Evolutionary conservation across 1,284 basidiomycete genomes (phyloP).

Genomic region (Hymenochaete sp.): DNA sequence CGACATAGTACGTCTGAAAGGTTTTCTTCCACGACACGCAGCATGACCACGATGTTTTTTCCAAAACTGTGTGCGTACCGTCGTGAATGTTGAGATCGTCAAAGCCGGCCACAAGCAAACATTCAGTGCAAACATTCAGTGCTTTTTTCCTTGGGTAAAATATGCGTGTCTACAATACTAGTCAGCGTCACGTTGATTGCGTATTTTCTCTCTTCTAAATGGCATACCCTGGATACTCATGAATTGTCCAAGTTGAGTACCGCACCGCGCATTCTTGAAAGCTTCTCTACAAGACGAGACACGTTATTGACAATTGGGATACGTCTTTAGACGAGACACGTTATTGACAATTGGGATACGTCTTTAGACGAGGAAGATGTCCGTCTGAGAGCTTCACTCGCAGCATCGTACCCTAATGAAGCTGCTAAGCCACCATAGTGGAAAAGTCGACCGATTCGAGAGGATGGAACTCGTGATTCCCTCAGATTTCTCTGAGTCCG

Average conservation of each 20-base stretch:
- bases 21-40: no score
- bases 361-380: constrained; percentile 24
- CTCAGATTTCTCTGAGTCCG: constrained; percentile 41
- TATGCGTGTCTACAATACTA: no score
- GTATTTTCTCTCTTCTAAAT: no score
- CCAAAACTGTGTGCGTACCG: no score
- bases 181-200: no score
- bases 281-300: constrained; percentile 81
- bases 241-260: constrained; percentile 94
- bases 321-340: constrained; percentile 57
- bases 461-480: constrained; percentile 81
- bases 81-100: no score
- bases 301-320: constrained; percentile 60
- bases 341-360: constrained; percentile 43
- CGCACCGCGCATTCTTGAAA: constrained; percentile 92
- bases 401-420: constrained; percentile 63
- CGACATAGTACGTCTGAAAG: no score
- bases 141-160: no score
- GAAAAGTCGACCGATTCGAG: constrained; percentile 77
- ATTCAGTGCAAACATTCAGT: no score
- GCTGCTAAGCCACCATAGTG: constrained; percentile 86
- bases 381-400: constrained; percentile 36
- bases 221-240: constrained; percentile 87
- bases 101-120: no score
- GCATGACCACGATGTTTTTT: no score